phyloP scores from a whole-genome alignment of 108 stramenopile genomes.

The Bacterosira constricta region DNA sequence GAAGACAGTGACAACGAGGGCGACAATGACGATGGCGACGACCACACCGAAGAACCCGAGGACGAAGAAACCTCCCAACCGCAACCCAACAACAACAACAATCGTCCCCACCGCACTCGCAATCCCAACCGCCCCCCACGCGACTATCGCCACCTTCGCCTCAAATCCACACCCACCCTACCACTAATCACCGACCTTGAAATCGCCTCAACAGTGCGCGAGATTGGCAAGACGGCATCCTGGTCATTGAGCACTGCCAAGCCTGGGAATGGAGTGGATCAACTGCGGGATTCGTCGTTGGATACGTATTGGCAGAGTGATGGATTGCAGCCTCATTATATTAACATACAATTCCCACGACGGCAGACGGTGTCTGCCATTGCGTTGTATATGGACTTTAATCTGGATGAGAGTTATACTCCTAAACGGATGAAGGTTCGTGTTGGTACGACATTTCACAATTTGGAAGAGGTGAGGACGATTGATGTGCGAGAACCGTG shows the following conservation, averaged over 20 bases:
- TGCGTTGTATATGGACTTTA: conserved; percentile 92
- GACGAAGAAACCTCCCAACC: background rate
- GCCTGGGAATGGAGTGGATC: conserved; percentile 97
- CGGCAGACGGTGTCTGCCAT: conserved; percentile 87
- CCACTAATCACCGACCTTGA: conserved; percentile 56
- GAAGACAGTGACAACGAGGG: background rate
- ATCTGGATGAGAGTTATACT: conserved; percentile 92
- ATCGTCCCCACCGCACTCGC: background rate
- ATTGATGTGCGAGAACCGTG: conserved; percentile 87
- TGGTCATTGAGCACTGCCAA: conserved; percentile 95
- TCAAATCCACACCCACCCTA: conserved; percentile 62
- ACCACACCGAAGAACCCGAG: conserved; percentile 10
- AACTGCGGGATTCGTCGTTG: conserved; percentile 75
- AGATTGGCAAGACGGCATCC: conserved; percentile 83
- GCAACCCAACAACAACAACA: conserved; percentile 2
- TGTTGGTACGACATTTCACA: conserved; percentile 91
- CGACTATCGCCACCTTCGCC: conserved; percentile 44
- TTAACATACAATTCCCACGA: conserved; percentile 93
- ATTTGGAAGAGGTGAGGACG: conserved; percentile 81
- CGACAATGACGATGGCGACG: background rate
- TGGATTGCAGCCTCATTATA: conserved; percentile 92
- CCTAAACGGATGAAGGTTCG: conserved; percentile 88
- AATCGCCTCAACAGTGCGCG: conserved; percentile 52
- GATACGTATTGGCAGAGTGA: conserved; percentile 98
- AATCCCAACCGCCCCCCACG: background rate